Evolutionary conservation across 331 rosid genomes (phyloP).

Genomic region (Pyracantha coccinea): DNA sequence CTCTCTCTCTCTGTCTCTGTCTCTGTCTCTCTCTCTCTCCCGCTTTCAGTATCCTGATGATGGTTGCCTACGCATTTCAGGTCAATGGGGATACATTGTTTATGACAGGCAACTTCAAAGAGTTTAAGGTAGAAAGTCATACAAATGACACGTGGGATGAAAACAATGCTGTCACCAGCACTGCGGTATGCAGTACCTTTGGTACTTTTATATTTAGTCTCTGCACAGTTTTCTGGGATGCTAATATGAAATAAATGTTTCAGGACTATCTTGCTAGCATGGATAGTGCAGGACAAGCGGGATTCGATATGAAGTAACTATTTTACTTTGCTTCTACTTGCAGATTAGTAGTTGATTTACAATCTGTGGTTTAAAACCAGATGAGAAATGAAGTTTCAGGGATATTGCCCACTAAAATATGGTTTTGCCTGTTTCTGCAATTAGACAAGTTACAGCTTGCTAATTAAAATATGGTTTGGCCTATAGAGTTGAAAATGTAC

Average conservation of each 20-base stretch:
- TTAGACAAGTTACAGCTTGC: not conserved
- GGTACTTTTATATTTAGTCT: not conserved
- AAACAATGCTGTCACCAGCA: conserved; percentile 68
- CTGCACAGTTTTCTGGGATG: conserved; percentile 11
- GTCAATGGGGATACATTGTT: conserved; percentile 93
- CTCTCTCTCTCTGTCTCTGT: not conserved
- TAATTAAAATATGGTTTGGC: not conserved
- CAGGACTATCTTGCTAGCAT: conserved; percentile 97
- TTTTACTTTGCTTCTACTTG: conserved; percentile 14
- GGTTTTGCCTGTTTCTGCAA: not conserved
- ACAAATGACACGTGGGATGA: conserved; percentile 71
- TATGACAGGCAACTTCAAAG: conserved; percentile 90
- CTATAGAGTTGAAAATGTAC: not conserved
- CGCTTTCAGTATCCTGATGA: not conserved
- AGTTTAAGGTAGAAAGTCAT: conserved; percentile 72
- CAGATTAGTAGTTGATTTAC: not conserved
- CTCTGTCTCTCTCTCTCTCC: not conserved
- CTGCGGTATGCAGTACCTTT: conserved; percentile 62
- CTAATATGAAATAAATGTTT: conserved; percentile 24
- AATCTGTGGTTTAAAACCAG: not conserved
- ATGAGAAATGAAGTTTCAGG: not conserved
- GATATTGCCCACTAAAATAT: not conserved
- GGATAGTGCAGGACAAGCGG: conserved; percentile 60
- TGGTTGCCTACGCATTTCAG: conserved; percentile 32
- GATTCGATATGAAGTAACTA: conserved; percentile 68